Evolutionary conservation across 2,329 filamentous ascomycete species (phyloP), one percentile per base, ranked within the genome.

Genomic region (Ophiostoma quercus): DNA sequence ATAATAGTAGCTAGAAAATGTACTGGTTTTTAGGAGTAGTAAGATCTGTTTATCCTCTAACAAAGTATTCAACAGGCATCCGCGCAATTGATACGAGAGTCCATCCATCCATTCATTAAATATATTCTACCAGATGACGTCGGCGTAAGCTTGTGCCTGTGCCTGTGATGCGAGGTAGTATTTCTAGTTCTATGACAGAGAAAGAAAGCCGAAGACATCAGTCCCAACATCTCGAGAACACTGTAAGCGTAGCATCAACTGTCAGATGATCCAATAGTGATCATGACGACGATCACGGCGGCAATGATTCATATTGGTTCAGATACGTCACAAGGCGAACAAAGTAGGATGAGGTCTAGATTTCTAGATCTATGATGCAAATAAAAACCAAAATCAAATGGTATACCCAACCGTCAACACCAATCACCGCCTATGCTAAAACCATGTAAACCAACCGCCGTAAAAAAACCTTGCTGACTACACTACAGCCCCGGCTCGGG

Each of bases 391-490:
- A 25, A 57, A 57, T 11, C 51, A 57, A 57, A 57, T 32, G 57
- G 25, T 62, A 62, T 62, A 62, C 25, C 25, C 25, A 34, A 32
- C 57, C 57, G 12, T 19, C 57, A 62, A 62, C 25, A 62, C 57
- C 25, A 32, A 32, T 9, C 8, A 22, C 51, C 22, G 9, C 25
- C 51, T n/a, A 57, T 57, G 51, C 51, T 25, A 12, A 8, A 19
- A n/a, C 19, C 19, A 16, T 47, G 19, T n/a, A 47, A 7, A 47
- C 43, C 43, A 19, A 6, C 39, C 3, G 39, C 9, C 39, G 12
- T 41, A n/a, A 47, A 14, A 43, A 57, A 5, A 8, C 8, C 34
- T 34, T 6, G 34, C 34, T 34, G 3, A 34, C 4, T 34, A 34
- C 4, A 11, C 51, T 57, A 57, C 22, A 25, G 7, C 22, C n/a